phyloP scores from a whole-genome alignment of 345 rosid species.

The Gossypium stocksii region DNA sequence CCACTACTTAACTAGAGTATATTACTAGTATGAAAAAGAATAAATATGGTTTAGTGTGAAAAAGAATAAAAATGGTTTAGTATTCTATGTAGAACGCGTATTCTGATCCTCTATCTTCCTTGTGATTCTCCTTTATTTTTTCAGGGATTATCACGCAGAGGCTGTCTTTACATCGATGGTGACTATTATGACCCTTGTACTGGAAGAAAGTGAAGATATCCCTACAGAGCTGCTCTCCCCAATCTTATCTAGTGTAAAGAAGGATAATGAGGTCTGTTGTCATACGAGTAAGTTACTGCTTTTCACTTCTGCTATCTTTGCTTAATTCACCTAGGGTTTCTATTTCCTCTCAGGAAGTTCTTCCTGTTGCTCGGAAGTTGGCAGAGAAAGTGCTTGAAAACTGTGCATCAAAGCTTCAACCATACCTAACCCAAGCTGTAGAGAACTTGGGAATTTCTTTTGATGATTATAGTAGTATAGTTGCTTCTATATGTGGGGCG shows the following conservation, averaged over 20 bases:
- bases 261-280: slow-evolving; percentile 58
- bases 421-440: slow-evolving; percentile 56
- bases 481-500: slow-evolving; percentile 64
- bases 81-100: background rate
- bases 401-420: slow-evolving; percentile 67
- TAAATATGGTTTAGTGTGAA: background rate
- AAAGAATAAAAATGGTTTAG: background rate
- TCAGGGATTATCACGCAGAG: slow-evolving; percentile 75
- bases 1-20: background rate
- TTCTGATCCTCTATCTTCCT: background rate
- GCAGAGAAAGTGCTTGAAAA: slow-evolving; percentile 65
- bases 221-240: slow-evolving; percentile 68
- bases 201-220: slow-evolving; percentile 95
- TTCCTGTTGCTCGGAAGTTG: slow-evolving; percentile 59
- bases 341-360: slow-evolving; percentile 44
- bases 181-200: slow-evolving; percentile 79
- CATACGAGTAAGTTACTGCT: background rate
- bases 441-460: slow-evolving; percentile 43
- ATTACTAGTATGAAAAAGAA: background rate
- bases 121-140: slow-evolving; percentile 19
- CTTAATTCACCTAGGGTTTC: slow-evolving; percentile 10
- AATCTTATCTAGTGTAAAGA: slow-evolving; percentile 53
- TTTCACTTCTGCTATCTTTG: background rate
- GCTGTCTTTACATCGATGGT: slow-evolving; percentile 74
- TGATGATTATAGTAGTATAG: slow-evolving; percentile 54